Percentiles rank a stretch among this genome's conserved stretches.
Evolutionary conservation across 805 yeast genomes (phyloP).

Genomic region (Wickerhamiella brachini): DNA sequence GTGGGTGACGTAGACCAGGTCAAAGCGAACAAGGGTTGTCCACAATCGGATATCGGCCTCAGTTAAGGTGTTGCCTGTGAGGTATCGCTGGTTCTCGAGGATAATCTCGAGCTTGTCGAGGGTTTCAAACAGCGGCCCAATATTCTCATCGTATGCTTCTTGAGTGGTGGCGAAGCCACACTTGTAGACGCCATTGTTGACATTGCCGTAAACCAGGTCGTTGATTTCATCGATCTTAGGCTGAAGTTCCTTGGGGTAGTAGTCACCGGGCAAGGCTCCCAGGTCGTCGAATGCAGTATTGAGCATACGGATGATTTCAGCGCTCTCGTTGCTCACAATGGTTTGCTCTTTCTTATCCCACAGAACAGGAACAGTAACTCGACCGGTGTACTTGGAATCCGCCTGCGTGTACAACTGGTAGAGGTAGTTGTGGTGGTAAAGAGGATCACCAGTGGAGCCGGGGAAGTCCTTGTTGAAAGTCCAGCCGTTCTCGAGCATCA

Average conservation of each 20-base stretch:
- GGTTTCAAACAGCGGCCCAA: constrained; percentile 48
- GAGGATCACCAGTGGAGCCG: constrained; percentile 40
- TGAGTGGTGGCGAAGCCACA: constrained; percentile 79
- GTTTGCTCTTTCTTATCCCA: constrained; percentile 79
- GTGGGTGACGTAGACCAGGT: constrained; percentile 87
- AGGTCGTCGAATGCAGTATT: constrained; percentile 51
- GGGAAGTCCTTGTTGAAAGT: constrained; percentile 45
- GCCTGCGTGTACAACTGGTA: constrained; percentile 64
- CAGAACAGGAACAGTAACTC: constrained; percentile 85
- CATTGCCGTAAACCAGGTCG: constrained; percentile 66
- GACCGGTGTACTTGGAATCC: constrained; percentile 59
- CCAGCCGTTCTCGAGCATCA: constrained; percentile 83
- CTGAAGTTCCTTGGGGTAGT: constrained; percentile 46
- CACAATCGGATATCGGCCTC: constrained; percentile 84
- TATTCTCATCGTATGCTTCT: constrained; percentile 64
- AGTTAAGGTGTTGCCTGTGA: constrained; percentile 56
- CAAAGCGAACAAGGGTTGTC: constrained; percentile 82
- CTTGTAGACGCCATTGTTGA: constrained; percentile 90
- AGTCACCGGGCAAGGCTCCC: constrained; percentile 38
- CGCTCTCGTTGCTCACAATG: constrained; percentile 82
- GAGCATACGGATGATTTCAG: constrained; percentile 77
- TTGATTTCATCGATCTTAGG: constrained; percentile 61
- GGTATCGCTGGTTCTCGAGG: constrained; percentile 28
- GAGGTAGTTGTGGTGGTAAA: constrained; percentile 45
- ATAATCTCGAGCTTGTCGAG: constrained; percentile 31